phyloP scores from a whole-genome alignment of 345 rosid genomes.

The Odontarrhena argentea region DNA sequence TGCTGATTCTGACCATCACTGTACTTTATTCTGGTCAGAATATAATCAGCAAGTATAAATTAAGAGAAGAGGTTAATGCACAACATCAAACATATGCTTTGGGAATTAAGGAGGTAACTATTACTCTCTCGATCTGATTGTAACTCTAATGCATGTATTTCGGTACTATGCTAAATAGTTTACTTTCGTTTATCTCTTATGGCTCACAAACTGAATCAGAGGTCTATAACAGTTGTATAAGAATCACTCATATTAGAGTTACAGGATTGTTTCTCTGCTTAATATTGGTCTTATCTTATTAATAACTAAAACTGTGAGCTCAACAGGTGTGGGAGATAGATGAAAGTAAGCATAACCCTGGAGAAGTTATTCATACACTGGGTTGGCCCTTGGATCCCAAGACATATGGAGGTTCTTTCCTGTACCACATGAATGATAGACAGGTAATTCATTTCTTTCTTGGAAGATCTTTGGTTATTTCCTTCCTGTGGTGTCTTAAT shows the following conservation, averaged over 20 bases:
- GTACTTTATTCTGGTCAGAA: conserved; percentile 47
- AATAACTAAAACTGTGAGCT: conserved; percentile 21
- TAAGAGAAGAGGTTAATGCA: conserved; percentile 79
- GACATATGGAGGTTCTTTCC: conserved; percentile 95
- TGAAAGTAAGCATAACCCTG: conserved; percentile 82
- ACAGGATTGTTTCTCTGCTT: neutral
- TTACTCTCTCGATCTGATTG: neutral
- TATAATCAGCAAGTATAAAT: conserved; percentile 61
- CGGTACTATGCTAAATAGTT: conserved; percentile 5
- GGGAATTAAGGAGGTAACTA: conserved; percentile 86
- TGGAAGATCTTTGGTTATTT: conserved; percentile 5
- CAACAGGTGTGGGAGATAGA: conserved; percentile 94
- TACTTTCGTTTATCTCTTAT: neutral
- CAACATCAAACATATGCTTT: conserved; percentile 97
- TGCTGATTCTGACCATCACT: conserved; percentile 30
- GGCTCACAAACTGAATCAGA: neutral
- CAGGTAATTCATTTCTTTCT: conserved; percentile 51
- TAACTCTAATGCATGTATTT: conserved; percentile 2
- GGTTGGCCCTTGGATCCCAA: conserved; percentile 94
- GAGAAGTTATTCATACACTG: conserved; percentile 77
- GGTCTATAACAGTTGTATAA: neutral
- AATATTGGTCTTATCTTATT: neutral
- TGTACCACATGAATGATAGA: conserved; percentile 90
- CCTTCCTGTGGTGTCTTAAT: conserved; percentile 11
- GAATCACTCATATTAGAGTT: neutral